Evolutionary conservation across 176 grass and related monocot species (phyloP), one percentile per base, ranked within the genome.

Genomic region (Avena sativa): DNA sequence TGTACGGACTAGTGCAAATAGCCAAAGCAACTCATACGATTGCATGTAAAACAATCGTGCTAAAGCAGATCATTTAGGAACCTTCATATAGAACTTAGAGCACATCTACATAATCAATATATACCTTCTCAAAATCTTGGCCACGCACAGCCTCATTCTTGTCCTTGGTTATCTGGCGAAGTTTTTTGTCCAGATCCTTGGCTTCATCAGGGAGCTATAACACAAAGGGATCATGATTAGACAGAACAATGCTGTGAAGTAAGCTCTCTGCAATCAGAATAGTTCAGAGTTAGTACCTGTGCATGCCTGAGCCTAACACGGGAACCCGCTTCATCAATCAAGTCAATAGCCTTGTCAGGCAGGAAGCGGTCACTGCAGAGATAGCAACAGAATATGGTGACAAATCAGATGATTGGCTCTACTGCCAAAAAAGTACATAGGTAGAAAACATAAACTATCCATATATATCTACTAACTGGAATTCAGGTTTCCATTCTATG

Each of bases 81-180:
- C 38, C 65, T 70, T 53, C 23, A 1, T 56, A 79, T 4, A 51
- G 6, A 70, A 59, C 66, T 50, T 56, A 28, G 81, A 71, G 30
- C 38, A 63, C 68, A 71, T 61, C 17, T 87, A 20, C 15, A 60
- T 50, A 57, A 20, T 58, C 3, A 49, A 15, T 79, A 64, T 9
- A 74, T 86, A 99, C 97, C 93, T 99, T 99, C 85, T 99, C 97
- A 94, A 96, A 99, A 90, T 99, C 97, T 93, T 99, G 97, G 79
- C 92, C 63, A 3, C 97, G 92, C 12, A 99, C 97, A 86, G 97
- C 92, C 69, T 99, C 97, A 17, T 94, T 94, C 87, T 99, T 99
- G 83, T 99, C 92, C 81, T 99, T 99, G 34, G 93, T 99, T 36
- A 96, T 92, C 87, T 94, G 92, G 47, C 97, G 89, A 61, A 99